Conservation (phyloP, 768 basidiomycete species). For the Goffeauzyma gilvescens region DNA sequence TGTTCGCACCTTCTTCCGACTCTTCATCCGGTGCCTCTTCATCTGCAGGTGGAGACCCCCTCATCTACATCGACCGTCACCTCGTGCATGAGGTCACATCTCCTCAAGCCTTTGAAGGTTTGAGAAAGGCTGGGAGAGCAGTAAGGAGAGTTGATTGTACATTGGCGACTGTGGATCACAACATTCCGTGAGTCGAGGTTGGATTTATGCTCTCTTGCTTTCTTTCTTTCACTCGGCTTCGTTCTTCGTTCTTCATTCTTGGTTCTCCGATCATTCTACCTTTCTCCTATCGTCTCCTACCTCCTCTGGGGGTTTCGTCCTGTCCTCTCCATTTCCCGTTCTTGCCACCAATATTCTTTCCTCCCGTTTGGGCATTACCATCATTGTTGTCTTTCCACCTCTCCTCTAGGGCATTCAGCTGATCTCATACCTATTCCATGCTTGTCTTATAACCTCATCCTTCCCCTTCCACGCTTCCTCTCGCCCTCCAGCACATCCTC, state of each 20-base stretch:
- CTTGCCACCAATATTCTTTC: no score
- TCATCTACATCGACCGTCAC: slow-evolving; percentile 38
- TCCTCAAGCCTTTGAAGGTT: slow-evolving; percentile 76
- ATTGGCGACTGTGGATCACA: slow-evolving; percentile 73
- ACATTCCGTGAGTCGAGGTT: slow-evolving; percentile 48
- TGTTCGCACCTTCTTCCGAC: no score
- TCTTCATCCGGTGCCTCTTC: no score
- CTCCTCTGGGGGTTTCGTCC: not conserved
- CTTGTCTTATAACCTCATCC: not conserved
- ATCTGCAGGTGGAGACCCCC: slow-evolving; percentile 31
- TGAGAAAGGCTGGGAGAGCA: slow-evolving; percentile 57
- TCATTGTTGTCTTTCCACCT: no score
- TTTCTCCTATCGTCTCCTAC: not conserved
- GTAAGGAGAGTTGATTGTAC: slow-evolving; percentile 78
- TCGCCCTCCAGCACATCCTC: slow-evolving; percentile 42
- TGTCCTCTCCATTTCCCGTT: no score
- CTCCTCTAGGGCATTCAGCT: no score
- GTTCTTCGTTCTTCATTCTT: not conserved
- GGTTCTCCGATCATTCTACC: not conserved
- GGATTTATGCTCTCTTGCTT: not conserved
- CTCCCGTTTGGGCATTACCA: no score
- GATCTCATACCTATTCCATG: not conserved
- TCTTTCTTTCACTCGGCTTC: not conserved
- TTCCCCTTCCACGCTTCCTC: not conserved
- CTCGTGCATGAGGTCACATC: slow-evolving; percentile 83